Evolutionary conservation across 202 grass and related monocot species (phyloP).

Genomic region (Panicum hallii): DNA sequence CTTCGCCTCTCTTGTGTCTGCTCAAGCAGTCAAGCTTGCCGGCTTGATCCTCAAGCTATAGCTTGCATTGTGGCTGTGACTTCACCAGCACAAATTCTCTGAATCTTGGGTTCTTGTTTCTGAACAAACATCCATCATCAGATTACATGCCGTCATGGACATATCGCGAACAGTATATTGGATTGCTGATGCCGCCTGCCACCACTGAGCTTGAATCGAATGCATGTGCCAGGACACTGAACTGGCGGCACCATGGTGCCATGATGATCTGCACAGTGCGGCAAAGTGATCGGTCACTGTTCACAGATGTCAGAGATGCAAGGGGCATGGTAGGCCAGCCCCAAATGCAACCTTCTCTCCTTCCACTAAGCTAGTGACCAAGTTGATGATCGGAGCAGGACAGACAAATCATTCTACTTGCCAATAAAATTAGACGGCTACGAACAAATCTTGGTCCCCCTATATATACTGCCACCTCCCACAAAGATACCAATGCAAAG

Average conservation of each 20-base stretch:
- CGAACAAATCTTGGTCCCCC: not conserved
- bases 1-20: not conserved
- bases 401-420: constrained; percentile 7
- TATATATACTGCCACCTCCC: constrained; percentile 19
- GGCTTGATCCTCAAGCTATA: not conserved
- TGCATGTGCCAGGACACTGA: constrained; percentile 7
- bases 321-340: constrained; percentile 16
- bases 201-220: constrained; percentile 15
- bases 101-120: constrained; percentile 18
- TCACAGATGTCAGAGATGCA: not conserved
- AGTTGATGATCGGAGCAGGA: constrained; percentile 24
- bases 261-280: not conserved
- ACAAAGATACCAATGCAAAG: constrained; percentile 6
- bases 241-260: not conserved
- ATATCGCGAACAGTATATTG: constrained; percentile 12
- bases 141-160: not conserved
- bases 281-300: not conserved
- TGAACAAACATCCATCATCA: not conserved
- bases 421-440: constrained; percentile 36
- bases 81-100: constrained; percentile 32
- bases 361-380: constrained; percentile 27
- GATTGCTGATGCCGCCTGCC: not conserved
- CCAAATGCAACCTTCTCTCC: not conserved
- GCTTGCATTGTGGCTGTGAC: not conserved
- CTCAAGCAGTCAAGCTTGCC: not conserved